Base-by-base conservation (phyloP, 2,329 filamentous ascomycete species). In the Cercospora brassicicola region DNA sequence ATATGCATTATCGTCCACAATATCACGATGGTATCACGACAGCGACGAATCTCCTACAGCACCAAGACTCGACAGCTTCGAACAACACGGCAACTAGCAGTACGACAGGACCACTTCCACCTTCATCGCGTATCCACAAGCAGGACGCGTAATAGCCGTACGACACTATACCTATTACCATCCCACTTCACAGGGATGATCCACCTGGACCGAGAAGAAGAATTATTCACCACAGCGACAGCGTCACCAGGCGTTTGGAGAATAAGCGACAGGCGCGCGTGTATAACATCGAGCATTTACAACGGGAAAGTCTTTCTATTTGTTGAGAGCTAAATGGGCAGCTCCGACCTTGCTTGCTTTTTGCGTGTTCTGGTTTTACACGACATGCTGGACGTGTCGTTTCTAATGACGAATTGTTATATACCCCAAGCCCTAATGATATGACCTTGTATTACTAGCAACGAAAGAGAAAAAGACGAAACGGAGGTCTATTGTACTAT, bases 371-470 rank as follows among this genome's bases (percentile, higher is more conserved):
- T 63, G 61, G 20, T 63, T 55, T 33, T 20, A 48, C 36, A 51
- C 53, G 20, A 61, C 62, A 36, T 67, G 66, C 66, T 67, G 66
- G 66, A 61, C 66, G 65, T 48, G 62, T 64, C 42, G 23, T 26
- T 23, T 26, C 33, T 39, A 48, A 61, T 63, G 53, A 67, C 59
- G 65, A 26, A 13, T 55, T 28, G 48, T 28, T 28, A 55, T 28
- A 67, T 61, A 61, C 56, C 55, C 60, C 56, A 67, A 56, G 51
- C n/a, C 51, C 53, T 65, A 65, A 65, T 65, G 61, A 63, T 48
- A 63, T 48, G 48, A 30, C 53, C 30, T 63, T 63, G 60, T 62
- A 62, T 30, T 53, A 33, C 33, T 62, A 62, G 45, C 59, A 67
- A 63, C 31, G 65, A 67, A 31, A 55, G 65, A 23, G 65, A 33